A percentile compares a stretch with the other conserved stretches of the same genome.
Conservation (phyloP, 1,284 basidiomycete genomes). For the Irpex lacteus region DNA sequence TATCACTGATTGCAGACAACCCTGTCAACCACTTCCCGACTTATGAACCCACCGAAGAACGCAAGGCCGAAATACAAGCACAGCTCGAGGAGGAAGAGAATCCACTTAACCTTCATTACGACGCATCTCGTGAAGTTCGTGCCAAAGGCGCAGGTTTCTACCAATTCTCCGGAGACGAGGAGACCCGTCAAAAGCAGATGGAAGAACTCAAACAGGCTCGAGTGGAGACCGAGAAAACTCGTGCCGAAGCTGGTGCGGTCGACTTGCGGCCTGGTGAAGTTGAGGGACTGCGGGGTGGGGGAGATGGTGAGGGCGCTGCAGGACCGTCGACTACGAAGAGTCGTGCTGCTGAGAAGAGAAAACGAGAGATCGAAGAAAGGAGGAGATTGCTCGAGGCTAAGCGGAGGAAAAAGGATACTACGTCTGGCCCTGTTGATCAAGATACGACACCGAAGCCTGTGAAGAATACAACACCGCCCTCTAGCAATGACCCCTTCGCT, state of each 20-base stretch:
- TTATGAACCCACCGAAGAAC: constrained; percentile 81
- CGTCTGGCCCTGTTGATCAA: constrained; percentile 1
- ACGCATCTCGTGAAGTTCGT: constrained; percentile 78
- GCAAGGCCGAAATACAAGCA: constrained; percentile 73
- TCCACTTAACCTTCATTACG: constrained; percentile 78
- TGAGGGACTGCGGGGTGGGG: constrained; percentile 57
- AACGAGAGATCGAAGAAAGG: constrained; percentile 76
- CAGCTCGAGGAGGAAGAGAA: constrained; percentile 71
- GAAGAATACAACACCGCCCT: background rate
- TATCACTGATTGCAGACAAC: constrained; percentile 50
- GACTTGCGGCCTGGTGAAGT: constrained; percentile 61
- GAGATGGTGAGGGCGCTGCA: constrained; percentile 19
- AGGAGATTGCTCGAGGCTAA: constrained; percentile 78
- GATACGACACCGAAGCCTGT: background rate
- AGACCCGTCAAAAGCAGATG: constrained; percentile 74
- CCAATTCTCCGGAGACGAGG: constrained; percentile 83
- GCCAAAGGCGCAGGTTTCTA: constrained; percentile 90
- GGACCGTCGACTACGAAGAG: constrained; percentile 35
- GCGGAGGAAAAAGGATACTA: constrained; percentile 51
- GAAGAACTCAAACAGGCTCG: constrained; percentile 66
- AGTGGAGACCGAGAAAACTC: constrained; percentile 67
- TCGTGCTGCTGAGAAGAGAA: constrained; percentile 75
- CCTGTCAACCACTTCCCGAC: constrained; percentile 80
- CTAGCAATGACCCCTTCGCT: constrained; percentile 38
- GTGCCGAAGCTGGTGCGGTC: constrained; percentile 57